phyloP scores from a whole-genome alignment of 139 green algal species.

The Pedinophyceae sp. region DNA sequence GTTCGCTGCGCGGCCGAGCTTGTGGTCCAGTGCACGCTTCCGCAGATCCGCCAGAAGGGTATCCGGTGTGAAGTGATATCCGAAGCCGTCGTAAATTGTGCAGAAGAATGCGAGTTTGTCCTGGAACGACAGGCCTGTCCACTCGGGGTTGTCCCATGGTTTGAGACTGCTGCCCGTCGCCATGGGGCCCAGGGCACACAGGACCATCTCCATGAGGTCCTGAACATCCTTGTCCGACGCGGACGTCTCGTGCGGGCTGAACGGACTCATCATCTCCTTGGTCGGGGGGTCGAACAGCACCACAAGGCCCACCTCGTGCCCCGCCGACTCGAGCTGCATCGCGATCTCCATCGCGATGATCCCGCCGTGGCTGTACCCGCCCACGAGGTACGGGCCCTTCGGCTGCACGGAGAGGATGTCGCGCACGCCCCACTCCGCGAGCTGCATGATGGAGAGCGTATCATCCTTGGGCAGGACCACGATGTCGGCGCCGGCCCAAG shows the following conservation, averaged over 20 bases:
- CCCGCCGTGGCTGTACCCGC: slow-evolving; percentile 72
- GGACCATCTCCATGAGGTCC: slow-evolving; percentile 85
- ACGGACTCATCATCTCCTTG: too few species aligned
- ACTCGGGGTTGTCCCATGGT: too few species aligned
- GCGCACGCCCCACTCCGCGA: slow-evolving; percentile 31
- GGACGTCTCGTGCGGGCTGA: too few species aligned
- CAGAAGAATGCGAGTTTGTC: too few species aligned
- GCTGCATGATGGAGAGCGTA: slow-evolving; percentile 45
- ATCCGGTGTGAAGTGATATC: too few species aligned
- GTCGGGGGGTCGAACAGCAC: slow-evolving; percentile 73
- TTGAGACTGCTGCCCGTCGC: slow-evolving; percentile 56
- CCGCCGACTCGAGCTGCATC: slow-evolving; percentile 61
- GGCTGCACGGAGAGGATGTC: slow-evolving; percentile 63
- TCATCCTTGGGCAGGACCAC: slow-evolving; percentile 87
- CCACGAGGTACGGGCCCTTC: slow-evolving; percentile 66
- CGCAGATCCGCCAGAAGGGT: too few species aligned
- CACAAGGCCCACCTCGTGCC: slow-evolving; percentile 56
- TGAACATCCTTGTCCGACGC: too few species aligned
- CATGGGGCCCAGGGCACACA: slow-evolving; percentile 64
- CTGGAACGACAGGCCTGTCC: too few species aligned
- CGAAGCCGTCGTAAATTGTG: too few species aligned
- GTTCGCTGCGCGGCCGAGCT: too few species aligned
- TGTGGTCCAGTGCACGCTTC: too few species aligned
- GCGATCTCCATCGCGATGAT: slow-evolving; percentile 63
- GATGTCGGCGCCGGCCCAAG: slow-evolving; percentile 61